Percentiles rank a stretch among this genome's conserved stretches.
Conservation (phyloP, 371 early-diverging fungal species). For the Mucor racemosus region DNA sequence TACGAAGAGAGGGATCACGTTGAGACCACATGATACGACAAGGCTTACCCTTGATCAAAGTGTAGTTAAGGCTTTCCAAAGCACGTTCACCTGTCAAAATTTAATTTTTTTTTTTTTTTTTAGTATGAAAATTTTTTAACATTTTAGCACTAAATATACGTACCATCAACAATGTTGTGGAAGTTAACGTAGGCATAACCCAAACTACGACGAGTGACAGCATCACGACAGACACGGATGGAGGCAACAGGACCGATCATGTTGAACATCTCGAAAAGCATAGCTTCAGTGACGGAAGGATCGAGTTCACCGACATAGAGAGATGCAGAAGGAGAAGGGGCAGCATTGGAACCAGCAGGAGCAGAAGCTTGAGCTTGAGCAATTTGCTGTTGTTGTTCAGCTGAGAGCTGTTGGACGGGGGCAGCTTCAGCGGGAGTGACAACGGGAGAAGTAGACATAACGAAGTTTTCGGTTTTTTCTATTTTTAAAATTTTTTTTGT, state of each 20-base stretch:
- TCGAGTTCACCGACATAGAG: slow-evolving; percentile 94
- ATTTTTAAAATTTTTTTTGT: slow-evolving; percentile 54
- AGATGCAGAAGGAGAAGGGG: slow-evolving; percentile 69
- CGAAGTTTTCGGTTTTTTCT: slow-evolving; percentile 44
- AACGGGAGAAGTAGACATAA: slow-evolving; percentile 61
- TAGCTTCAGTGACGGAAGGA: slow-evolving; percentile 95
- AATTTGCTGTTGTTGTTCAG: slow-evolving; percentile 68
- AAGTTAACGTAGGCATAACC: slow-evolving; percentile 99
- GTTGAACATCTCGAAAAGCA: slow-evolving; percentile 97
- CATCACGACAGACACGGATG: slow-evolving; percentile 98
- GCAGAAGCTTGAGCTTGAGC: slow-evolving; percentile 58
- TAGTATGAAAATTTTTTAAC: background rate
- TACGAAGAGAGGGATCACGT: slow-evolving; percentile 96
- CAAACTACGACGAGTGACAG: slow-evolving; percentile 94
- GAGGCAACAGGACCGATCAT: slow-evolving; percentile 94
- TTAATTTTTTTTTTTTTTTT: slow-evolving; percentile 3
- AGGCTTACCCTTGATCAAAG: slow-evolving; percentile 89
- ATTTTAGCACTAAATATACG: slow-evolving; percentile 15
- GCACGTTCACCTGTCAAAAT: slow-evolving; percentile 81
- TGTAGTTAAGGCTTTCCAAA: slow-evolving; percentile 94
- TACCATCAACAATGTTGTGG: slow-evolving; percentile 78
- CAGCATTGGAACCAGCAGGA: slow-evolving; percentile 45
- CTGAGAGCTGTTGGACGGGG: slow-evolving; percentile 49
- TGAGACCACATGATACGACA: slow-evolving; percentile 99
- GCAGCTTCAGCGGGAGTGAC: slow-evolving; percentile 56